Conservation (phyloP, 495 filamentous ascomycete genomes). For the Amphirosellinia nigrospora region DNA sequence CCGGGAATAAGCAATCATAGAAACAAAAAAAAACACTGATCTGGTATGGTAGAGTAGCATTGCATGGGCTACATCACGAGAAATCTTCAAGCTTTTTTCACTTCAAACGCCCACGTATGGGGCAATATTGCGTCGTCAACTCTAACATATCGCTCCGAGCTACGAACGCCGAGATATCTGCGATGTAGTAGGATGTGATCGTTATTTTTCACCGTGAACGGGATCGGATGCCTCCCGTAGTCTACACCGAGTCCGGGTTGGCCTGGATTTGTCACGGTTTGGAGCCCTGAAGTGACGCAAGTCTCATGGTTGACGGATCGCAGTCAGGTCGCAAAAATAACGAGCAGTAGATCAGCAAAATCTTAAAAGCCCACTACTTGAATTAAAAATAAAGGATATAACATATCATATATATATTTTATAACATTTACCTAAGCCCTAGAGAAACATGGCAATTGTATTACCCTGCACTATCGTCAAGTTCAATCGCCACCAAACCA, state of each 20-base stretch:
- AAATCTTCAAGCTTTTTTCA: neutral
- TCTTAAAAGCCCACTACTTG: too few relatives aligned
- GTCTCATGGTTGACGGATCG: too few relatives aligned
- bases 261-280: neutral
- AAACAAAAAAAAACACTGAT: neutral
- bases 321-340: too few relatives aligned
- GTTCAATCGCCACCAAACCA: too few relatives aligned
- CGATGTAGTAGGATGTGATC: neutral
- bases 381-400: too few relatives aligned
- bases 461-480: too few relatives aligned
- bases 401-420: too few relatives aligned
- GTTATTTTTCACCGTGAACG: neutral
- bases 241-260: neutral
- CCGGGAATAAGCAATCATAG: constrained; percentile 4
- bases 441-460: too few relatives aligned
- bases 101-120: neutral
- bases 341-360: too few relatives aligned
- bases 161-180: neutral
- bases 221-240: neutral
- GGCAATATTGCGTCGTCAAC: neutral
- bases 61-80: constrained; percentile 3
- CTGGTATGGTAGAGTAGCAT: constrained; percentile 8
- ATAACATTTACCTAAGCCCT: too few relatives aligned
- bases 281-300: neutral
- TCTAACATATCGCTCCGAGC: neutral